These are phyloP conservation scores for Macrolepiota albuminosa DNA, from an alignment of 768 basidiomycete genomes.

Conservation along the genomic window DNA sequence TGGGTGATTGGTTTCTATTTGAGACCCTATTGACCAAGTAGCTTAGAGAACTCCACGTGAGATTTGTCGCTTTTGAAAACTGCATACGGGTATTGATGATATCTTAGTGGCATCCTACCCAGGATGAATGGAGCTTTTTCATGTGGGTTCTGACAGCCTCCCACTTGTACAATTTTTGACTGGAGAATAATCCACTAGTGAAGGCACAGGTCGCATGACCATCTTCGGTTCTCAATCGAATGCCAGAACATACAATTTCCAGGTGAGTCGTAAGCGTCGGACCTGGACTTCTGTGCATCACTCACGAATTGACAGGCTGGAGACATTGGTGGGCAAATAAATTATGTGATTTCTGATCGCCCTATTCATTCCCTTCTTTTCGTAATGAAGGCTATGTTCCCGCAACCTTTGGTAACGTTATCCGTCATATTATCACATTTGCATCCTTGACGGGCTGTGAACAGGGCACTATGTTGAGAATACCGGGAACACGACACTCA, in stretches of 20 bases:
- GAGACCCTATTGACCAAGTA: neutral
- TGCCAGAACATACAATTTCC: slow-evolving; percentile 56
- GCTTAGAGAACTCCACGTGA: slow-evolving; percentile 42
- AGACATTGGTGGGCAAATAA: slow-evolving; percentile 42
- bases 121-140: slow-evolving; percentile 63
- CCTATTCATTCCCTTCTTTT: slow-evolving; percentile 2
- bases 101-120: slow-evolving; percentile 63
- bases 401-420: slow-evolving; percentile 41
- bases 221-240: slow-evolving; percentile 50
- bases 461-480: slow-evolving; percentile 53
- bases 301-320: slow-evolving; percentile 33
- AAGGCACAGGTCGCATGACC: slow-evolving; percentile 50
- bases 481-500: slow-evolving; percentile 43
- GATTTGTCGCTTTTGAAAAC: slow-evolving; percentile 8
- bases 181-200: slow-evolving; percentile 26
- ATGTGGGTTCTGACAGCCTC: slow-evolving; percentile 32
- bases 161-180: neutral
- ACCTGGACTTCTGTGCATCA: neutral
- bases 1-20: slow-evolving; percentile 10
- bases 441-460: neutral
- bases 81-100: neutral
- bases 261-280: slow-evolving; percentile 23
- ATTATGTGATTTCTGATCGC: neutral
- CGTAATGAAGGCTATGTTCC: slow-evolving; percentile 46
- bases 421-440: neutral